Evolutionary conservation across 2,329 filamentous ascomycete genomes (phyloP).

Genomic region (Tricladium varicosporioides): DNA sequence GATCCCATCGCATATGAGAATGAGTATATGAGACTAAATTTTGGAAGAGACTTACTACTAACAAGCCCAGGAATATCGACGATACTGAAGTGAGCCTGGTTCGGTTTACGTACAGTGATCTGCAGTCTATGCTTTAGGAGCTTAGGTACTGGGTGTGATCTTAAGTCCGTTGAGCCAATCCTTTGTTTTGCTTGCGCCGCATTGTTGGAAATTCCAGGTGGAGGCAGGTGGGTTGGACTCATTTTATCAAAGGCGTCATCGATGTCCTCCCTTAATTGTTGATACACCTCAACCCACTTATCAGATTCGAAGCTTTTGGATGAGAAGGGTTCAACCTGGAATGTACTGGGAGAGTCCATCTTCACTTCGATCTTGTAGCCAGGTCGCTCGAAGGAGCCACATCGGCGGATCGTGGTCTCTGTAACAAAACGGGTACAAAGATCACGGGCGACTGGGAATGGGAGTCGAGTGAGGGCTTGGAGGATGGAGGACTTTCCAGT

Average conservation of each 20-base stretch:
- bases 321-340: constrained; percentile 3
- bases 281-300: constrained; percentile 9
- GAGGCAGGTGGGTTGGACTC: constrained; percentile 1
- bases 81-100: constrained; percentile 13
- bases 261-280: constrained; percentile 10
- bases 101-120: constrained; percentile 9
- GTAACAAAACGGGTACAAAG: constrained; percentile 15
- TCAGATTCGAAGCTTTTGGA: constrained; percentile 12
- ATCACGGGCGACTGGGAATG: constrained; percentile 9
- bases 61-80: constrained; percentile 15
- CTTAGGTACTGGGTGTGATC: not conserved
- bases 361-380: constrained; percentile 14
- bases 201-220: constrained; percentile 3
- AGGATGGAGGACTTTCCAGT: constrained; percentile 13
- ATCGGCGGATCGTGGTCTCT: constrained; percentile 11
- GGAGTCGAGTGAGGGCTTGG: constrained; percentile 13
- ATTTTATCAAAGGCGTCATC: constrained; percentile 10
- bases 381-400: constrained; percentile 5
- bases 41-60: constrained; percentile 6
- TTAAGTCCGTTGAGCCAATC: not conserved
- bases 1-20: not conserved
- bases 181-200: not conserved
- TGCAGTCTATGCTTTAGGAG: constrained; percentile 12
- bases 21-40: not conserved
- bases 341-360: constrained; percentile 2